phyloP scores from a whole-genome alignment of 257 asterid species.

The Nyctanthes arbortristis region DNA sequence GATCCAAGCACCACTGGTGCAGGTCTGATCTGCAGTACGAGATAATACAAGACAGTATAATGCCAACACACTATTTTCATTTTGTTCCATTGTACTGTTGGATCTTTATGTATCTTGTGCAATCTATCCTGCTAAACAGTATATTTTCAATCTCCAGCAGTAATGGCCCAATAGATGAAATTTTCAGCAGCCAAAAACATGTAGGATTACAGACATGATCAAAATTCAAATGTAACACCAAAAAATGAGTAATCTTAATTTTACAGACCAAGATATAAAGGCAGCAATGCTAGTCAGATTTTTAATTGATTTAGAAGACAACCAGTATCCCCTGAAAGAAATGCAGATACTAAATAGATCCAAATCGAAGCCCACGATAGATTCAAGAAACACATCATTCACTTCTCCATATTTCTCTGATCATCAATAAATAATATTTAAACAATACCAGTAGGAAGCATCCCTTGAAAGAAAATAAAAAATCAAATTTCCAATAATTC shows the following conservation, averaged over 20 bases:
- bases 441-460: background rate
- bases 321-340: background rate
- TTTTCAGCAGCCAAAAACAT: constrained; percentile 14
- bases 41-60: background rate
- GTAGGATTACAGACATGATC: background rate
- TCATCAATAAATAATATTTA: constrained; percentile 22
- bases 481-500: constrained; percentile 20
- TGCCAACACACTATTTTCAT: background rate
- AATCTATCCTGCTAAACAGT: background rate
- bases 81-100: background rate
- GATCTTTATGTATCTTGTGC: background rate
- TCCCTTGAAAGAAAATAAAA: background rate
- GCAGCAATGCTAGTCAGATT: background rate
- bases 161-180: constrained; percentile 8
- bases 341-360: constrained; percentile 25
- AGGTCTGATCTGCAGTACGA: background rate
- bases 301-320: background rate
- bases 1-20: constrained; percentile 24
- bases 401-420: constrained; percentile 9
- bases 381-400: constrained; percentile 16
- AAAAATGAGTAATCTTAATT: background rate
- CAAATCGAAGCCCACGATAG: constrained; percentile 21
- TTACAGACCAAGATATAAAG: background rate
- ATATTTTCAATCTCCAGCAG: background rate
- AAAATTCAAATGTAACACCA: constrained; percentile 1